A percentile compares a stretch with the other conserved stretches of the same genome.
These are phyloP conservation scores for Pseudomassariella vexata DNA, from an alignment of 2,329 filamentous ascomycete species.

Conservation along the genomic window DNA sequence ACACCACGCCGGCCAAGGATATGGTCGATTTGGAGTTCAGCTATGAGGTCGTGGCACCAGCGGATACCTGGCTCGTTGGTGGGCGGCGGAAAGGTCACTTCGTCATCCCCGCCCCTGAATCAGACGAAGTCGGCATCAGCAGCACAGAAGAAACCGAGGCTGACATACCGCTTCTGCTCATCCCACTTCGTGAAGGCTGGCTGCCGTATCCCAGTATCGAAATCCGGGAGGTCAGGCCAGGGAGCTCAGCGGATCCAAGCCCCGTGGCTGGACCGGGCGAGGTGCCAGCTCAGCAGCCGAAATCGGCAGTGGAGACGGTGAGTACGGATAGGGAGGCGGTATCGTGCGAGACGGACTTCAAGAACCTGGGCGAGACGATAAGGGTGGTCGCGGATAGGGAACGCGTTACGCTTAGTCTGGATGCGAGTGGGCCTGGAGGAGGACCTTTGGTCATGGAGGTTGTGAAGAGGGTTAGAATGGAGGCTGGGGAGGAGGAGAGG, in stretches of 20 bases:
- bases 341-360: constrained; percentile 74
- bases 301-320: no score
- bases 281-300: no score
- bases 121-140: constrained; percentile 17
- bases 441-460: constrained; percentile 63
- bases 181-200: constrained; percentile 74
- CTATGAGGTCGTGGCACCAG: constrained; percentile 71
- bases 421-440: constrained; percentile 59
- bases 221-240: constrained; percentile 55
- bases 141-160: constrained; percentile 44
- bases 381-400: constrained; percentile 66
- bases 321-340: no score
- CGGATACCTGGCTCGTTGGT: constrained; percentile 79
- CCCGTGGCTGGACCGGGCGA: constrained; percentile 7
- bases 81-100: constrained; percentile 78
- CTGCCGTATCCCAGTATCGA: constrained; percentile 76
- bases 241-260: constrained; percentile 5
- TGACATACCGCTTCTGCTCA: constrained; percentile 64
- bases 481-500: constrained; percentile 4
- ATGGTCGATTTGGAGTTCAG: constrained; percentile 62
- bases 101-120: constrained; percentile 40
- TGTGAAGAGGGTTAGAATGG: constrained; percentile 30
- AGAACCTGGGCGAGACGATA: constrained; percentile 72
- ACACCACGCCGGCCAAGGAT: constrained; percentile 33
- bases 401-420: constrained; percentile 68